These are phyloP conservation scores for Leptographium procerum DNA, from an alignment of 2,329 filamentous ascomycete species.

Conservation along the genomic window DNA sequence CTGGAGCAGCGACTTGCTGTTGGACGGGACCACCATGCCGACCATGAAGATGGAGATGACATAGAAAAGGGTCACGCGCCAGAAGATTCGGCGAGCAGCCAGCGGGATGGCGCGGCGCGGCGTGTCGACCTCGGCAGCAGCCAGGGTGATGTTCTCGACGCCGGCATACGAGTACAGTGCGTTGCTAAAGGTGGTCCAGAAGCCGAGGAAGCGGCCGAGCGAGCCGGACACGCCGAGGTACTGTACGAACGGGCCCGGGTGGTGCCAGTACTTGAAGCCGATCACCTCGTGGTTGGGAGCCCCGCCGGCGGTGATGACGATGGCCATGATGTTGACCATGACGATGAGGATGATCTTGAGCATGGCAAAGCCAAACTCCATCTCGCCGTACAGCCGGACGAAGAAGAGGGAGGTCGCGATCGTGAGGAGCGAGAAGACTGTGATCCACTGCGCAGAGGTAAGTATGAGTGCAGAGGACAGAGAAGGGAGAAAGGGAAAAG, in stretches of 20 bases:
- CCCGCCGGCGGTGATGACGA: slow-evolving; percentile 32
- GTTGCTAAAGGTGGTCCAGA: slow-evolving; percentile 29
- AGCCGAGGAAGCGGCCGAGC: slow-evolving; percentile 29
- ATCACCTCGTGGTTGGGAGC: not conserved
- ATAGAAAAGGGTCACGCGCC: slow-evolving; percentile 21
- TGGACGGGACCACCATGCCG: slow-evolving; percentile 18
- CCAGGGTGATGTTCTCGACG: slow-evolving; percentile 39
- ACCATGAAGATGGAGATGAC: slow-evolving; percentile 19
- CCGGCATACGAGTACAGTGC: slow-evolving; percentile 23
- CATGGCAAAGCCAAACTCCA: slow-evolving; percentile 9
- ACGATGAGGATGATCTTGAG: slow-evolving; percentile 38
- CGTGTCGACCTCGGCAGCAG: slow-evolving; percentile 11
- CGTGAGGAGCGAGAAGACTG: slow-evolving; percentile 6
- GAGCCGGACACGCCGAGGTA: slow-evolving; percentile 24
- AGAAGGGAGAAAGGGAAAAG: not conserved
- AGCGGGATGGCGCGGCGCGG: slow-evolving; percentile 12
- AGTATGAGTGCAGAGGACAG: not conserved
- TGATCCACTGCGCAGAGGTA: slow-evolving; percentile 16
- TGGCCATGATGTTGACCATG: slow-evolving; percentile 37
- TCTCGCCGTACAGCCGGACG: slow-evolving; percentile 11
- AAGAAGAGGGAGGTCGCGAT: slow-evolving; percentile 5
- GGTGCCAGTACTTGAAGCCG: slow-evolving; percentile 10
- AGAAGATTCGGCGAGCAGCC: slow-evolving; percentile 16
- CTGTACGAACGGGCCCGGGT: slow-evolving; percentile 31
- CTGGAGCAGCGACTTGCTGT: slow-evolving; percentile 19